Evolutionary conservation across 192 early-diverging fungal genomes (phyloP).

Genomic region (Coemansia sp.): DNA sequence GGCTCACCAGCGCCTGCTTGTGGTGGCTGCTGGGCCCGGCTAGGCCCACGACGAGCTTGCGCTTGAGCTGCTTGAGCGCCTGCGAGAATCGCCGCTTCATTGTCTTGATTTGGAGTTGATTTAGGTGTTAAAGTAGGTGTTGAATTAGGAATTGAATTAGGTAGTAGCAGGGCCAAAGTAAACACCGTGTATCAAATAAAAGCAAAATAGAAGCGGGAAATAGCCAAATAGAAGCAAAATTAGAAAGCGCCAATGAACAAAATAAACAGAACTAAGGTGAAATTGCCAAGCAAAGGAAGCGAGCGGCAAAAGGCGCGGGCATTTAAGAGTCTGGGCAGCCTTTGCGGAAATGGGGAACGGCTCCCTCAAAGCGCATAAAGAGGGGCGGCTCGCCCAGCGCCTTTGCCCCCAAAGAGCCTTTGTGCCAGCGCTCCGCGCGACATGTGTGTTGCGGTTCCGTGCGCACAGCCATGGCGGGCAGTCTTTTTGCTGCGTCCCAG

Average conservation of each 20-base stretch:
- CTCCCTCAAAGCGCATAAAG: neutral
- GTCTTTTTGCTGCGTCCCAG: neutral
- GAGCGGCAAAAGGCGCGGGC: neutral
- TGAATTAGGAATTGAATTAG: neutral
- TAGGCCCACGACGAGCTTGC: slow-evolving; percentile 42
- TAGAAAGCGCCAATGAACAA: neutral
- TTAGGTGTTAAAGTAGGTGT: too few species aligned
- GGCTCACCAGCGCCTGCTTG: slow-evolving; percentile 47
- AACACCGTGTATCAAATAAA: neutral
- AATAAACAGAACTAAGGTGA: neutral
- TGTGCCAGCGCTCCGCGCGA: neutral
- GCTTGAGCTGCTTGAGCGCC: slow-evolving; percentile 44
- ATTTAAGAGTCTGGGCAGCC: slow-evolving; percentile 24
- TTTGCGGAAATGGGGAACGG: neutral
- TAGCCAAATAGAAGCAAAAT: slow-evolving; percentile 10
- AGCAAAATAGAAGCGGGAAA: neutral
- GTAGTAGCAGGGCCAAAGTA: slow-evolving; percentile 1
- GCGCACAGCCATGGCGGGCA: neutral
- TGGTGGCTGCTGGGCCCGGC: slow-evolving; percentile 47
- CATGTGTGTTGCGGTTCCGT: neutral
- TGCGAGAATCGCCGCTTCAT: slow-evolving; percentile 51
- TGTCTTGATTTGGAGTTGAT: neutral
- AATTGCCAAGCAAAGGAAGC: neutral
- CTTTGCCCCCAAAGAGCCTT: neutral
- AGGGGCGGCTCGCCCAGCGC: neutral